Base-by-base conservation (phyloP, 179 eudicot species). In the Amaranthus tricolor region DNA sequence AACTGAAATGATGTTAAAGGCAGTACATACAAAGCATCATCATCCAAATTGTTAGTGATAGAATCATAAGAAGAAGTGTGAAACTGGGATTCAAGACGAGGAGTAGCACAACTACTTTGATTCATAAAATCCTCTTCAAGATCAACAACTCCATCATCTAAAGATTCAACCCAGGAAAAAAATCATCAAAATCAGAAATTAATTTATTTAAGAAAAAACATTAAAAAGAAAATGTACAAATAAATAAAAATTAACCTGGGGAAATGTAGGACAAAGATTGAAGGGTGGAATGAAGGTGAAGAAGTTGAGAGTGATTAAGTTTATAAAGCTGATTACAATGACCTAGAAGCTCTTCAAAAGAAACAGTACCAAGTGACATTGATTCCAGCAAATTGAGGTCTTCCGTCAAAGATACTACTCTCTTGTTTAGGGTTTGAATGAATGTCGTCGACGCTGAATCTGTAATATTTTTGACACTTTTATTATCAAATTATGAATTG, bases 401-500 rank as follows among this genome's bases (percentile, higher is more conserved):
- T 19, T 71, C 74, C 63, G 82, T 74, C 44, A 90, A 72, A 40
- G 84, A 54, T 1, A 86, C 73, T 21, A 86, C 89, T 17, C 93
- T 84, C 15, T 85, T 84, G 55, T 90, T 94, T 9, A 94, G 77
- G 77, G 92, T 84, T 71, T 88, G 91, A 16, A 89, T 85, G 82
- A 92, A 94, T 6, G 92, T 92, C 9, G 91, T 82, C 0, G 98
- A 94, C 2, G 98, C 98, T 5, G 97, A 92, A 82, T 90, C 98
- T 94, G 86, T 56, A 17, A 69, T 1, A 15, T 6, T 0, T 53
- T 49, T 0, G 31, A 5, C 15, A 15, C 48, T 12, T 47, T 14
- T 0, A 12, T 45, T 0, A 55, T 2, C 3, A 20, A 49, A 12
- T 14, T 15, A 44, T 48, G 8, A 51, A 61, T 47, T 13, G 21